Conservation (phyloP, 1,284 basidiomycete genomes). For the Sanghuangporus sanghuang region DNA sequence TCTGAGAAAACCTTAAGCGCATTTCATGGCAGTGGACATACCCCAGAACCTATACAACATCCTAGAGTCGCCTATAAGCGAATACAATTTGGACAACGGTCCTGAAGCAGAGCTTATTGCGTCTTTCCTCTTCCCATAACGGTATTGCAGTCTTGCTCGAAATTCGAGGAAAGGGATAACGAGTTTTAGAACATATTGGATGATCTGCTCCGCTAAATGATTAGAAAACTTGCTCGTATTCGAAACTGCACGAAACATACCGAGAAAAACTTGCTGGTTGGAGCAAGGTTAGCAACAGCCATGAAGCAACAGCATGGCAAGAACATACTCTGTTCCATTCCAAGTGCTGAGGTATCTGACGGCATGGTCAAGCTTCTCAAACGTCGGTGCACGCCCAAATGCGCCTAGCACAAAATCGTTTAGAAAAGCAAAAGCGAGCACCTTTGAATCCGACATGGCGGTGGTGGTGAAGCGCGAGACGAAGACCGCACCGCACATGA, state of each 20-base stretch:
- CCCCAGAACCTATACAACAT: slow-evolving; percentile 76
- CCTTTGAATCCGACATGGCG: slow-evolving; percentile 28
- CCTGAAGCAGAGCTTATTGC: slow-evolving; percentile 48
- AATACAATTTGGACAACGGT: slow-evolving; percentile 49
- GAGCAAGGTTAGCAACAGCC: not conserved
- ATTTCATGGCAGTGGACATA: slow-evolving; percentile 28
- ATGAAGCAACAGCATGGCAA: slow-evolving; percentile 6
- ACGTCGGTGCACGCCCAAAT: slow-evolving; percentile 52
- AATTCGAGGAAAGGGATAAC: slow-evolving; percentile 58
- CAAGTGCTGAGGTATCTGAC: slow-evolving; percentile 71
- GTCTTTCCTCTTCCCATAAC: slow-evolving; percentile 46
- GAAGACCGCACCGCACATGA: not conserved
- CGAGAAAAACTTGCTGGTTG: slow-evolving; percentile 69
- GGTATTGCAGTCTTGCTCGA: slow-evolving; percentile 62
- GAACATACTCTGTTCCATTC: slow-evolving; percentile 76
- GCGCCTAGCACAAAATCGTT: slow-evolving; percentile 59
- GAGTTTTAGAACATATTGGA: slow-evolving; percentile 67
- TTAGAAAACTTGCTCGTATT: not conserved
- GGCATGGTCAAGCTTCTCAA: slow-evolving; percentile 62
- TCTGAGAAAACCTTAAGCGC: not conserved
- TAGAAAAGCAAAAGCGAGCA: slow-evolving; percentile 37
- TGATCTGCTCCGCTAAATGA: slow-evolving; percentile 38
- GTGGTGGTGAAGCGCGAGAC: not conserved
- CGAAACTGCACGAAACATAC: slow-evolving; percentile 33
- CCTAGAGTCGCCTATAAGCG: slow-evolving; percentile 59